These are phyloP conservation scores for Pestalotiopsis sp. DNA, from an alignment of 2,329 filamentous ascomycete genomes.

Conservation along the genomic window DNA sequence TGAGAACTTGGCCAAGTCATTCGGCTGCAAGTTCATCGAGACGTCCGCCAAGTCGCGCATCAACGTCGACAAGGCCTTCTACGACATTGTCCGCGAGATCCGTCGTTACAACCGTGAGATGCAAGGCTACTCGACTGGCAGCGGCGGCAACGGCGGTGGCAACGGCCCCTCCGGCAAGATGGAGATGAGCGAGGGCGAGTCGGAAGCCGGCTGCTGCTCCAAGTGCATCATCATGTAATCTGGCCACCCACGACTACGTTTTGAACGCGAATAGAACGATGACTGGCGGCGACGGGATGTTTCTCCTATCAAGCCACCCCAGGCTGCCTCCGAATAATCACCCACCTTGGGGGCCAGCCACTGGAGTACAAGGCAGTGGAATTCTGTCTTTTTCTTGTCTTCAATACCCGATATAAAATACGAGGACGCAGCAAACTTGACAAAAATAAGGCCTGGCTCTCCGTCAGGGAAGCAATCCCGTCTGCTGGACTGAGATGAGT, in stretches of 20 bases:
- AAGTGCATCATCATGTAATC: conserved; percentile 87
- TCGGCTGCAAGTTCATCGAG: conserved; percentile 98
- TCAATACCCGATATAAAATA: conserved; percentile 11
- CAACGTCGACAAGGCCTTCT: conserved; percentile 98
- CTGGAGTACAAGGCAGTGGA: not conserved
- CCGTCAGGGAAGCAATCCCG: conserved; percentile 24
- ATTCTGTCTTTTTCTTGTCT: not conserved
- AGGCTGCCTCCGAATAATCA: not conserved
- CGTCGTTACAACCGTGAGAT: conserved; percentile 98
- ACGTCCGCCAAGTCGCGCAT: conserved; percentile 97
- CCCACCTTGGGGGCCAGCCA: not conserved
- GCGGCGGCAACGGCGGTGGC: conserved; percentile 63
- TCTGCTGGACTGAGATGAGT: conserved; percentile 27
- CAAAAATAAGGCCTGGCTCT: conserved; percentile 14
- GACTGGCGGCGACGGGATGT: conserved; percentile 2
- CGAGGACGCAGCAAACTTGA: conserved; percentile 5
- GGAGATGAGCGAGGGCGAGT: conserved; percentile 72
- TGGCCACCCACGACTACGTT: not conserved
- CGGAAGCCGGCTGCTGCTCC: conserved; percentile 77
- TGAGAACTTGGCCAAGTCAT: conserved; percentile 79
- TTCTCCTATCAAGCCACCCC: not conserved
- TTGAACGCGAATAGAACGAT: conserved; percentile 3
- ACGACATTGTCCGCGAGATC: conserved; percentile 97
- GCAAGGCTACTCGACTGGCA: conserved; percentile 79
- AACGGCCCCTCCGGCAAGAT: conserved; percentile 71